Evolutionary conservation across 768 basidiomycete genomes (phyloP).

Genomic region (Pulveroboletus sp.): DNA sequence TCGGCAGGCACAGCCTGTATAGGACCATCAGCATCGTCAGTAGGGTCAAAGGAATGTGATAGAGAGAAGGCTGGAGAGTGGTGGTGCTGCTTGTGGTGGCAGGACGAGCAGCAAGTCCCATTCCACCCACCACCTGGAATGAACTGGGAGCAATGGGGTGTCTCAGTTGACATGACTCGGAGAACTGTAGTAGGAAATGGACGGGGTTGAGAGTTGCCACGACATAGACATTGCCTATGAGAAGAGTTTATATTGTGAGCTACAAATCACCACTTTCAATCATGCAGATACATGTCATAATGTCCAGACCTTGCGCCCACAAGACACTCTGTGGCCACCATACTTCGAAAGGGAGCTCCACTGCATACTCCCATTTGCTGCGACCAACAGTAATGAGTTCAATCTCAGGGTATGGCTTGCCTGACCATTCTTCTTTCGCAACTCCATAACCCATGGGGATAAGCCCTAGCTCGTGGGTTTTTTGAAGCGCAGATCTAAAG

Average conservation of each 20-base stretch:
- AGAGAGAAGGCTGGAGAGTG: background rate
- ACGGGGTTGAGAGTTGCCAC: background rate
- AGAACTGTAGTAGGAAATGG: background rate
- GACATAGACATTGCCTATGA: background rate
- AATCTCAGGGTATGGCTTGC: background rate
- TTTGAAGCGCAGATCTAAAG: background rate
- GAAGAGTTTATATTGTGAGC: slow-evolving; percentile 7
- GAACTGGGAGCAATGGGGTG: background rate
- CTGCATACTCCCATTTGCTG: background rate
- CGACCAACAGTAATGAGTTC: slow-evolving; percentile 6
- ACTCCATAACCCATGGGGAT: slow-evolving; percentile 8
- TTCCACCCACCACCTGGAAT: background rate
- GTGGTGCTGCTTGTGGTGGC: slow-evolving; percentile 1
- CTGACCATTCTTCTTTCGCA: slow-evolving; percentile 1
- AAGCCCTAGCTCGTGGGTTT: background rate
- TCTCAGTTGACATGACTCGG: background rate
- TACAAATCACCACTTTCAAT: slow-evolving; percentile 1
- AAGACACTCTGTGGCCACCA: slow-evolving; percentile 6
- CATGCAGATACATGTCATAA: slow-evolving; percentile 6
- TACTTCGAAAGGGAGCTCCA: background rate
- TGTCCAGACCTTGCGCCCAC: slow-evolving; percentile 9
- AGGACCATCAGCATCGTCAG: too few species aligned
- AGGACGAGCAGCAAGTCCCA: background rate
- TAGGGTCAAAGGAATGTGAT: too few species aligned
- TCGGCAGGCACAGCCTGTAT: too few species aligned